Percentiles rank a stretch among this genome's conserved stretches.
Evolutionary conservation across 208 protist species (phyloP).

Genomic region (Trypanosoma caninum): DNA sequence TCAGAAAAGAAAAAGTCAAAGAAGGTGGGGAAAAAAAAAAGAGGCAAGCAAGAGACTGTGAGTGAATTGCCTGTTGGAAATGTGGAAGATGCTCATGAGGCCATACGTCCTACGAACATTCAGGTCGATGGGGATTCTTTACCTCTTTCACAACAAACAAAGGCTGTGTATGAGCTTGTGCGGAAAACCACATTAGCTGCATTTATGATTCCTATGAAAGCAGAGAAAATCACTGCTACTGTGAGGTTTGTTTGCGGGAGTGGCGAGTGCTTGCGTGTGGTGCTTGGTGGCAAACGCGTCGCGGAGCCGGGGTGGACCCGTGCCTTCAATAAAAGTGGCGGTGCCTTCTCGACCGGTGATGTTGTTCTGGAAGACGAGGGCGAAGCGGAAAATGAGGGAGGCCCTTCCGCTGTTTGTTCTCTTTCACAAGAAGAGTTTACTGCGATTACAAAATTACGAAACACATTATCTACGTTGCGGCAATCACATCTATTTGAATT

Average conservation of each 20-base stretch:
- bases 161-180: slow-evolving; percentile 81
- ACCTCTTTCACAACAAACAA: slow-evolving; percentile 44
- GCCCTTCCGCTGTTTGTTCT: slow-evolving; percentile 33
- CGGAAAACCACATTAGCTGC: slow-evolving; percentile 73
- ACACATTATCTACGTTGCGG: slow-evolving; percentile 10
- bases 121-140: slow-evolving; percentile 52
- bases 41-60: slow-evolving; percentile 4
- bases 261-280: slow-evolving; percentile 43
- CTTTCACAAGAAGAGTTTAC: slow-evolving; percentile 81
- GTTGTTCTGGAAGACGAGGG: slow-evolving; percentile 36
- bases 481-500: slow-evolving; percentile 26
- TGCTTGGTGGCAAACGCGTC: slow-evolving; percentile 73
- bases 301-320: slow-evolving; percentile 67
- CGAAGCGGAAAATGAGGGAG: slow-evolving; percentile 52
- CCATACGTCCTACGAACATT: slow-evolving; percentile 89
- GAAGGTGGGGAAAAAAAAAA: slow-evolving; percentile 87
- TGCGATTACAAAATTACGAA: slow-evolving; percentile 49
- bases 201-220: slow-evolving; percentile 82
- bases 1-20: slow-evolving; percentile 93
- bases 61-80: slow-evolving; percentile 33
- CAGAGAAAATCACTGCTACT: slow-evolving; percentile 48
- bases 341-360: slow-evolving; percentile 14
- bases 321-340: slow-evolving; percentile 40
- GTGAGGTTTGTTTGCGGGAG: slow-evolving; percentile 48
- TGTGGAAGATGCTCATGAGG: slow-evolving; percentile 91